Base-by-base conservation (phyloP, 129 eudicot genomes). In the Centaurea solstitialis region DNA sequence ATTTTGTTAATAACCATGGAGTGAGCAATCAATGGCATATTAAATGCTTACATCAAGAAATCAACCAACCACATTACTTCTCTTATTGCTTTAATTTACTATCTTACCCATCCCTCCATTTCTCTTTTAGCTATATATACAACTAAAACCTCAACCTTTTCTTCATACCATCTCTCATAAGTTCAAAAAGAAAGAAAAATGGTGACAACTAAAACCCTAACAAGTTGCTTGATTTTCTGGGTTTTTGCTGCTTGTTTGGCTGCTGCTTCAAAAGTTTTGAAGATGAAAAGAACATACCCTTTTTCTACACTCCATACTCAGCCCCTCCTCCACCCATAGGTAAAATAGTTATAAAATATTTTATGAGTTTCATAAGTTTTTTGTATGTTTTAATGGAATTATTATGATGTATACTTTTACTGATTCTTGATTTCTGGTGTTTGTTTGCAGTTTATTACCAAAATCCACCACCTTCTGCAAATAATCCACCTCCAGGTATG, bases 1-100 rank as follows among this genome's bases (percentile, higher is more conserved):
- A 59, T 28, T 17, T 76, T 73, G 41, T 39, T 76, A 70, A 18
- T 12, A 76, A 26, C 26, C 6, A 76, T 40, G 53, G 78, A 39
- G 78, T 70, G 40, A 76, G 86, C 81, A 82, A 70, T 76, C 7
- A 82, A 82, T 82, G 81, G n/a, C 76, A 24, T 61, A 45, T 82
- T 83, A 20, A 83, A 83, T 83, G 69, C 73, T 71, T 1, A 62
- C 77, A 77, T 59, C 18, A 70, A 70, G 18, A 72, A 82, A 61
- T 80, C 79, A 80, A 82, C 75, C 80, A 82, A 82, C 82, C 74
- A 75, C 72, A 21, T 26, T 33, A 59, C 76, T 53, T 71, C 9
- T 75, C 43, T 18, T n/a, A 21, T 66, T 74, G 26, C 79, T 81
- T 80, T 73, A 41, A 73, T 80, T 80, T 73, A 73, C 84, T 26